These are phyloP conservation scores for Typha latifolia DNA, from an alignment of 176 grass and related monocot species.

Conservation along the genomic window DNA sequence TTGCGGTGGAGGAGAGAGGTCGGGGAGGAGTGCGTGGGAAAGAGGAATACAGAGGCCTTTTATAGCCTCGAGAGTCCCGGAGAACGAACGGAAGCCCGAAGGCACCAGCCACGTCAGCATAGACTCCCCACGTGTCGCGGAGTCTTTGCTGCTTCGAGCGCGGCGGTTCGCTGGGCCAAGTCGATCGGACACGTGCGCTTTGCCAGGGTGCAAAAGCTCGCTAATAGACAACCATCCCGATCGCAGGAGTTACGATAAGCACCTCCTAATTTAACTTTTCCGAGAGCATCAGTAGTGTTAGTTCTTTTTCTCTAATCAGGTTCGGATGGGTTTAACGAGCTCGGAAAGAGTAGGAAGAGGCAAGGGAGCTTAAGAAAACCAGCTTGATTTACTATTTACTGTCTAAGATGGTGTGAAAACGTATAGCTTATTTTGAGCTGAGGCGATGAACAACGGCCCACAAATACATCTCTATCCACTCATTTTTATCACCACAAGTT, in stretches of 20 bases:
- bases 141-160: background rate
- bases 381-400: too few relatives aligned
- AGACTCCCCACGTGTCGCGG: background rate
- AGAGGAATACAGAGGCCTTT: background rate
- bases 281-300: too few relatives aligned
- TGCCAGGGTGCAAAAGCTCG: background rate
- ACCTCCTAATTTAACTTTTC: too few relatives aligned
- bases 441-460: background rate
- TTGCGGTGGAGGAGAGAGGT: background rate
- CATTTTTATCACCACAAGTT: background rate
- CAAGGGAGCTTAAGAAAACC: too few relatives aligned
- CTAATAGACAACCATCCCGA: too few relatives aligned
- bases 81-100: background rate
- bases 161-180: background rate
- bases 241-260: too few relatives aligned
- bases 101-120: background rate
- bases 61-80: background rate
- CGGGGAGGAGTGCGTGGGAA: background rate
- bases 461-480: background rate
- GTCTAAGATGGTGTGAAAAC: too few relatives aligned
- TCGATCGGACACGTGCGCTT: background rate
- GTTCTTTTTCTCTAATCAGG: too few relatives aligned
- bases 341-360: too few relatives aligned
- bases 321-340: too few relatives aligned
- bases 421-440: background rate